Evolutionary conservation across 257 asterid genomes (phyloP).

Genomic region (Solanum stenotomum): DNA sequence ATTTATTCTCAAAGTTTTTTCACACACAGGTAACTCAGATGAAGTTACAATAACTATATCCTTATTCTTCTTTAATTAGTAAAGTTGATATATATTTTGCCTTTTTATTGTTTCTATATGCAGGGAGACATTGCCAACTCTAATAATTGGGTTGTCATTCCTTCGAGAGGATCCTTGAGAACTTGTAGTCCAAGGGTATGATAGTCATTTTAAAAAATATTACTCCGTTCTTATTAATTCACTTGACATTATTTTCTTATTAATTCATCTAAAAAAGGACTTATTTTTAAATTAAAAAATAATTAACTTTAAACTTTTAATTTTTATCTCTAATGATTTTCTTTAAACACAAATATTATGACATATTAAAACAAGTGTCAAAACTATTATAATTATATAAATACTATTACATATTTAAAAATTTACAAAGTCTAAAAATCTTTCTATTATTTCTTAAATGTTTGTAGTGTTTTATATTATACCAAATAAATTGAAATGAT

Average conservation of each 20-base stretch:
- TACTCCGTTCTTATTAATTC: no score
- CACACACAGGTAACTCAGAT: not conserved
- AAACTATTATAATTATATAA: no score
- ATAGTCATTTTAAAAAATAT: no score
- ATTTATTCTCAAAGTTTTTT: not conserved
- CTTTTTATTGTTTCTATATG: not conserved
- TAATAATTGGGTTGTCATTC: not conserved
- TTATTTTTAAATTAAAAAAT: no score
- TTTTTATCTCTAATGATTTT: no score
- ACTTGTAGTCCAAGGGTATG: not conserved
- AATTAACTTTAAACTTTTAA: no score
- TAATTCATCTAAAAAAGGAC: no score
- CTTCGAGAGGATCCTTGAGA: not conserved
- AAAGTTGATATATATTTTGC: no score
- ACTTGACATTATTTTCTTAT: no score
- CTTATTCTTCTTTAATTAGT: not conserved
- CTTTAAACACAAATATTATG: not conserved
- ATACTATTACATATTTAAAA: not conserved
- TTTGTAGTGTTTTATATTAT: not conserved
- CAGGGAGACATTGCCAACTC: not conserved
- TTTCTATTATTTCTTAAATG: not conserved
- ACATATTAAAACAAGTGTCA: not conserved
- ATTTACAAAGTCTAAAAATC: no score
- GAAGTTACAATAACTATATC: not conserved
- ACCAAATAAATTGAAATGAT: no score